Base-by-base conservation (phyloP, 306 rosid genomes). In the Clitoria ternatea region DNA sequence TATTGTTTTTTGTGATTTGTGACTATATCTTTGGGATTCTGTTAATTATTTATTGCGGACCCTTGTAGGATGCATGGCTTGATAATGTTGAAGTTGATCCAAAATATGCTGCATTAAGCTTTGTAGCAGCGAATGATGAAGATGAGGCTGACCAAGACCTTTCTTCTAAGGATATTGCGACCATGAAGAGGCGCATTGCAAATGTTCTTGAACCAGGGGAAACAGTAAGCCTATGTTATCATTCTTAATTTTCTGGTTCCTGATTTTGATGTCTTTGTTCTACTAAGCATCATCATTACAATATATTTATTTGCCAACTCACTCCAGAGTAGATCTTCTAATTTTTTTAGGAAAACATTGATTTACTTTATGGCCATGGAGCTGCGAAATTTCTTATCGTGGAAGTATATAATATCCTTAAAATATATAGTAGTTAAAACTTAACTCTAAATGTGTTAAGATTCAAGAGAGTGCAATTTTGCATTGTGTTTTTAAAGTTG, bases 31-130 rank as follows among this genome's bases (percentile, higher is more conserved):
- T 59, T 64, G 43, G 50, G 44, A 53, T 23, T 39, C 29, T 59
- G 23, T 72, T 56, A 48, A 26, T 70, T 23, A 78, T 60, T 37
- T 56, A 23, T 39, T 56, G 1, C 72, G 75, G 64, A 53, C 70
- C 42, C 18, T 60, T 85, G 68, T 82, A 91, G 97, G 97, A 91
- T 86, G 96, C 96, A 0, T 91, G 96, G 97, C 97, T 91, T 78
- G 97, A 91, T 80, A 88, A 83, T 74, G 62, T 91, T 76, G 97
- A 91, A 17, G 66, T 83, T 81, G 92, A 77, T 77, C 88, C 96
- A 60, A 85, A 66, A 56, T 89, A 85, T 81, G 70, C 90, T 71
- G 90, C 78, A 73, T 81, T 85, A 73, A 76, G 33, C 57, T 32
- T 76, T 48, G 59, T 2, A 10, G 69, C 66, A 68, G 75, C 61